Percentiles rank a stretch among this genome's conserved stretches.
These are phyloP conservation scores for Fonsecaea erecta DNA, from an alignment of 2,329 filamentous ascomycete genomes.

Conservation along the genomic window DNA sequence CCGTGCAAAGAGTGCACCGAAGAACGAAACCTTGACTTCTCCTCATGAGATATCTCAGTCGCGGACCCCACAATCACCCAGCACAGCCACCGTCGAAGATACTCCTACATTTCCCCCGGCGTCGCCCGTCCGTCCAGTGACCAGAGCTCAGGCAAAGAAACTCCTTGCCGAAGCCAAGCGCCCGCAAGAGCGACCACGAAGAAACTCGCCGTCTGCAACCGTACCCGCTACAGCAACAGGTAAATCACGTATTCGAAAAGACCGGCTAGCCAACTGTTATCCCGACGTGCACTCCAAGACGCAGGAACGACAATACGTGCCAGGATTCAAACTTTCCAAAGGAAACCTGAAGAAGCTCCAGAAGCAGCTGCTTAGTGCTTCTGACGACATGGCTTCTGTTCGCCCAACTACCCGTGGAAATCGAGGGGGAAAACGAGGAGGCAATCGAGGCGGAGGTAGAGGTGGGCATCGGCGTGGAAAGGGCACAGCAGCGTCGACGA, in stretches of 20 bases:
- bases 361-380: neutral
- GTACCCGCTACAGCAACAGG: neutral
- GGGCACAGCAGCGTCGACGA: neutral
- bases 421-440: neutral
- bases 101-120: neutral
- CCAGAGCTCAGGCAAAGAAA: constrained; percentile 8
- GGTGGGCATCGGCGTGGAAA: too few species aligned
- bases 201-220: neutral
- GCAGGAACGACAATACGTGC: neutral
- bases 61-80: neutral
- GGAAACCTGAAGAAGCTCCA: neutral
- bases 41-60: neutral
- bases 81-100: neutral
- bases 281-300: neutral
- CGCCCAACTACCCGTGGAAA: neutral
- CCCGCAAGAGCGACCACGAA: neutral
- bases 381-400: neutral
- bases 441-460: too few species aligned
- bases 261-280: neutral
- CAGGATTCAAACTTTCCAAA: neutral
- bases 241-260: neutral
- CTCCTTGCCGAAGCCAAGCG: constrained; percentile 1
- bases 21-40: neutral
- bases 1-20: neutral
- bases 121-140: constrained; percentile 9